Conservation (phyloP, 2,329 filamentous ascomycete genomes). For the Cordyceps pruinosa region DNA sequence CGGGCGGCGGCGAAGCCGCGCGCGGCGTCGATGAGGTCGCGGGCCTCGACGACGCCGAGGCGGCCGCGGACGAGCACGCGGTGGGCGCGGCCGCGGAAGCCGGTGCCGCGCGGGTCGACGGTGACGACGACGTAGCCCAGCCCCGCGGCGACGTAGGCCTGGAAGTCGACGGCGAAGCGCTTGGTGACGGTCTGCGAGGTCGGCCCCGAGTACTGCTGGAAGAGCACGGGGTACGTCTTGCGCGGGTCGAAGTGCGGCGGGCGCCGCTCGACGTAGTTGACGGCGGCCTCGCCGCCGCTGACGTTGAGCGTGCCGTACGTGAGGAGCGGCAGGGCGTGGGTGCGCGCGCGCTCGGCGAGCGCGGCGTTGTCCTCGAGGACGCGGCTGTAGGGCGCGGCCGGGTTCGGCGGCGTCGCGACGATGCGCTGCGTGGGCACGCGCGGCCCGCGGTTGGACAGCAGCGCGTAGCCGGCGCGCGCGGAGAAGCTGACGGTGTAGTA, state of each 20-base stretch:
- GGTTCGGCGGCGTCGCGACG: constrained; percentile 69
- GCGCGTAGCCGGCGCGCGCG: constrained; percentile 67
- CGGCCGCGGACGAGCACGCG: constrained; percentile 77
- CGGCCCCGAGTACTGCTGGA: constrained; percentile 90
- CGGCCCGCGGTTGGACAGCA: constrained; percentile 81
- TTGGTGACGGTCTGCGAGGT: constrained; percentile 86
- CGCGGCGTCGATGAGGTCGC: constrained; percentile 86
- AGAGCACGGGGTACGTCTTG: constrained; percentile 88
- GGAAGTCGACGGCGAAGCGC: constrained; percentile 77
- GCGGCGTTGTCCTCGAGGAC: constrained; percentile 70
- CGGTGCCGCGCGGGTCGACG: constrained; percentile 88
- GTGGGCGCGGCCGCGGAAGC: constrained; percentile 77
- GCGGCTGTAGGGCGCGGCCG: constrained; percentile 57
- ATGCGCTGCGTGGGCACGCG: constrained; percentile 87
- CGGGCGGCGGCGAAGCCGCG: constrained; percentile 71
- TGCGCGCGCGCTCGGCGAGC: constrained; percentile 61
- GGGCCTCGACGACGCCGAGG: constrained; percentile 76
- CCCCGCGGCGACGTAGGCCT: constrained; percentile 76
- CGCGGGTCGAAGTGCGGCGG: constrained; percentile 80
- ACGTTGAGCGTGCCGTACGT: constrained; percentile 81
- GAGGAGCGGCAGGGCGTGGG: constrained; percentile 75
- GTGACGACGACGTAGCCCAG: constrained; percentile 93
- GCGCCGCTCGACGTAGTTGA: constrained; percentile 72
- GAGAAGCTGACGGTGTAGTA: constrained; percentile 86
- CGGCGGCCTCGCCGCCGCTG: constrained; percentile 61